A percentile compares a stretch with the other conserved stretches of the same genome.
Evolutionary conservation across 2,329 filamentous ascomycete species (phyloP).

Genomic region (Metarhizium brunneum): DNA sequence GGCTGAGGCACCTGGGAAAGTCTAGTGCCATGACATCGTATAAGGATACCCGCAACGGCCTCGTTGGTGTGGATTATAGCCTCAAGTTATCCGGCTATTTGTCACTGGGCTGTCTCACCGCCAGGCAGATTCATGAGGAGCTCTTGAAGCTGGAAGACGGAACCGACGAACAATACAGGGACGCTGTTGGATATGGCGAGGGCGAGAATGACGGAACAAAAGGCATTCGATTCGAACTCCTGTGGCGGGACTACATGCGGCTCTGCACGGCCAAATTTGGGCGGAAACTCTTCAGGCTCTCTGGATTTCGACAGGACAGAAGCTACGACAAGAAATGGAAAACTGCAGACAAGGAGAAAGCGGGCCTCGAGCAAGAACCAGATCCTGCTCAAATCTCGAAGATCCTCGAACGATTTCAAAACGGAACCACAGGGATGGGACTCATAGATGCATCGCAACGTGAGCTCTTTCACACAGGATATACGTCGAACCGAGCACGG

Average conservation of each 20-base stretch:
- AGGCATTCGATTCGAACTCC: slow-evolving; percentile 60
- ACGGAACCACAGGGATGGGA: slow-evolving; percentile 64
- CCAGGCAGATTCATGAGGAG: slow-evolving; percentile 61
- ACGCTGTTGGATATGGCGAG: slow-evolving; percentile 48
- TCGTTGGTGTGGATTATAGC: slow-evolving; percentile 61
- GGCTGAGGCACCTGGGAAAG: slow-evolving; percentile 51
- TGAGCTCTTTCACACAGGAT: slow-evolving; percentile 66
- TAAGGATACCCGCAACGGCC: slow-evolving; percentile 61
- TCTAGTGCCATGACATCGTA: slow-evolving; percentile 54
- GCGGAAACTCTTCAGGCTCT: slow-evolving; percentile 50
- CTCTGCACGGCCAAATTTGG: slow-evolving; percentile 65
- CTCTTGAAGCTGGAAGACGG: slow-evolving; percentile 63
- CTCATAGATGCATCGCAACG: slow-evolving; percentile 71
- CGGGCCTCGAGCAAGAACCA: slow-evolving; percentile 26
- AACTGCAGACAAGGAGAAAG: slow-evolving; percentile 23
- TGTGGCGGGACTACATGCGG: slow-evolving; percentile 77
- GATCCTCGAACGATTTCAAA: slow-evolving; percentile 49
- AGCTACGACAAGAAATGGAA: slow-evolving; percentile 40
- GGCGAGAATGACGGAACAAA: slow-evolving; percentile 66
- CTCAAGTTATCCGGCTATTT: slow-evolving; percentile 70
- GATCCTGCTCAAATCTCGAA: slow-evolving; percentile 33
- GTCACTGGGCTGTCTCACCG: slow-evolving; percentile 62
- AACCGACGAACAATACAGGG: slow-evolving; percentile 26
- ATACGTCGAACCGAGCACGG: slow-evolving; percentile 66
- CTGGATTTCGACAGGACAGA: slow-evolving; percentile 48